phyloP scores from a whole-genome alignment of 805 yeast species.

The Kuraishia floccosa region DNA sequence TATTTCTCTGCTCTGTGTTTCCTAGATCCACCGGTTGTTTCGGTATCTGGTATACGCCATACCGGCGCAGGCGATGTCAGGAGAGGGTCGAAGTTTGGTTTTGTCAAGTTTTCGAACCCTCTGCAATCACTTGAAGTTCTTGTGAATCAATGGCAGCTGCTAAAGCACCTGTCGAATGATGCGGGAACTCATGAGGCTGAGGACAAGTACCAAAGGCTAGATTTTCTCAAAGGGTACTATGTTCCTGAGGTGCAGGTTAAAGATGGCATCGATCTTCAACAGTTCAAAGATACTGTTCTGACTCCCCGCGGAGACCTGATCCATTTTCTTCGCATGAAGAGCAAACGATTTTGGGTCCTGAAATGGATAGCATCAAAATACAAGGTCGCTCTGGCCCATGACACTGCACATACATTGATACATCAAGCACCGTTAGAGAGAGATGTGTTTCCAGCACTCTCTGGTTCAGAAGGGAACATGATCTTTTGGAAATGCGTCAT shows the following conservation, averaged over 20 bases:
- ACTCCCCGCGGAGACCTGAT: background rate
- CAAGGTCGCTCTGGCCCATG: background rate
- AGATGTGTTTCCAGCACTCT: background rate
- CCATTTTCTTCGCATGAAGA: background rate
- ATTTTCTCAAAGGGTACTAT: background rate
- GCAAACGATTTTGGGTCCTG: background rate
- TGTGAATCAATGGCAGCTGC: constrained; percentile 16
- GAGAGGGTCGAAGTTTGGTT: constrained; percentile 14
- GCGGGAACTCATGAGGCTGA: too few species aligned
- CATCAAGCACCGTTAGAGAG: too few species aligned
- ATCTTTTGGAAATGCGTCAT: constrained; percentile 29
- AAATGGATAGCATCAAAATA: background rate
- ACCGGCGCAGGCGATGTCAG: background rate
- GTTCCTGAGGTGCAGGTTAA: background rate
- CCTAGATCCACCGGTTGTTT: constrained; percentile 3
- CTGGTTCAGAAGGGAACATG: too few species aligned
- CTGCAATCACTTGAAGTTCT: constrained; percentile 14
- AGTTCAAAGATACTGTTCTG: background rate
- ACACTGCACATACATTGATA: too few species aligned
- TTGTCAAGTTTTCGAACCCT: constrained; percentile 16
- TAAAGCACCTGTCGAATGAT: constrained; percentile 1
- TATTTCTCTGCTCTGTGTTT: constrained; percentile 1
- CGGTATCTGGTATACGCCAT: background rate
- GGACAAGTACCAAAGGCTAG: background rate
- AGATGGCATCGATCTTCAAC: background rate